Evolutionary conservation across 1,139 yeast genomes (phyloP).

Genomic region (Saccharomyces hybrid): DNA sequence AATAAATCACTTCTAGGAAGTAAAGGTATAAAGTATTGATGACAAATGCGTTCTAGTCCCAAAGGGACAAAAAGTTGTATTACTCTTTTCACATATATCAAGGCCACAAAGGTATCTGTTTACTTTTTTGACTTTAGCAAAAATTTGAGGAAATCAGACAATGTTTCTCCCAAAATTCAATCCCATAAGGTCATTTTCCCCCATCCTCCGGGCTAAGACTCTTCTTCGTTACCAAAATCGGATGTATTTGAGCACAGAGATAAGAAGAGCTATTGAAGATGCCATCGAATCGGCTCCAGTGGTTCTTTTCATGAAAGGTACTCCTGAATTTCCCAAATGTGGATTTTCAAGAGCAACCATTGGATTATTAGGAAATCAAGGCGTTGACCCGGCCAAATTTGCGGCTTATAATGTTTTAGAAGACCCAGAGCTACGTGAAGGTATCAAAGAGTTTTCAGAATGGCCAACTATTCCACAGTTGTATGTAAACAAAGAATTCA

Average conservation of each 20-base stretch:
- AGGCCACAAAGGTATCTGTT: neutral
- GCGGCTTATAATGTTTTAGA: slow-evolving; percentile 97
- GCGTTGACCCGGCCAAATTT: slow-evolving; percentile 92
- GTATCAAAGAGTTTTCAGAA: slow-evolving; percentile 88
- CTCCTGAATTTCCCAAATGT: slow-evolving; percentile 97
- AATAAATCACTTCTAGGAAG: neutral
- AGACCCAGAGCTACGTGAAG: slow-evolving; percentile 84
- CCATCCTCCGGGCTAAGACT: neutral
- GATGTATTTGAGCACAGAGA: slow-evolving; percentile 55
- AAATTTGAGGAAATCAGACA: neutral
- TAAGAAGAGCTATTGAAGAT: slow-evolving; percentile 70
- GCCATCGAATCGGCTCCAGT: slow-evolving; percentile 89
- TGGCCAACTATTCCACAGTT: slow-evolving; percentile 62
- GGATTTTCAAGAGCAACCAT: slow-evolving; percentile 96
- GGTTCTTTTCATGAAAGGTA: slow-evolving; percentile 91
- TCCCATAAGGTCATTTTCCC: neutral
- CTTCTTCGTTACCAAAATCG: slow-evolving; percentile 1
- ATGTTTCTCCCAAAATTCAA: neutral
- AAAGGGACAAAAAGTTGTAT: neutral
- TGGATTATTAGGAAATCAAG: slow-evolving; percentile 89
- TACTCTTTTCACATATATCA: neutral
- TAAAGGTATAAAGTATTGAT: neutral
- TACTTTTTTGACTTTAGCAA: neutral
- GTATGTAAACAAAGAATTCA: slow-evolving; percentile 66
- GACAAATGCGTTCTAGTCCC: neutral